Percentiles rank a stretch among this genome's conserved stretches.
Conservation (phyloP, 345 rosid species). For the Eucalyptus erythrocorys region DNA sequence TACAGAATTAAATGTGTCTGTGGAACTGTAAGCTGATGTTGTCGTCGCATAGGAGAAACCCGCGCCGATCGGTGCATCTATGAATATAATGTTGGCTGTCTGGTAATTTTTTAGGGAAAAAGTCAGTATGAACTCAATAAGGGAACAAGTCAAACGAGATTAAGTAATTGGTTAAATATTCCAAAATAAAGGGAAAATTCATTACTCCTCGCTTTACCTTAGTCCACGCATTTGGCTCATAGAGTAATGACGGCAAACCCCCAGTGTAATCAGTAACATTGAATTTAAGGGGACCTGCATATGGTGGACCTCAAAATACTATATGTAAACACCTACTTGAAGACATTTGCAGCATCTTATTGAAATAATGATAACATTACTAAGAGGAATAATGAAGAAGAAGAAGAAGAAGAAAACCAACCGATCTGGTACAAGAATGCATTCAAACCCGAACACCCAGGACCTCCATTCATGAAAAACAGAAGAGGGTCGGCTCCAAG, state of each 20-base stretch:
- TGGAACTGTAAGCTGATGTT: not conserved
- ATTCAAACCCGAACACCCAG: not conserved
- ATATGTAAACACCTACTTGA: not conserved
- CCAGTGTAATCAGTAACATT: not conserved
- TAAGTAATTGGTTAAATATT: too few species aligned
- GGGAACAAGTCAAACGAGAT: not conserved
- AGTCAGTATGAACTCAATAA: not conserved
- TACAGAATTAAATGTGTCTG: not conserved
- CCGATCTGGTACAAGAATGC: not conserved
- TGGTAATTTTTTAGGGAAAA: not conserved
- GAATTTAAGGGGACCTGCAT: slow-evolving; percentile 8
- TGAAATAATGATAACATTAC: not conserved
- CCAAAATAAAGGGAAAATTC: not conserved
- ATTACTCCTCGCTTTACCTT: not conserved
- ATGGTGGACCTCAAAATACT: not conserved
- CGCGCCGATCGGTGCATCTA: slow-evolving; percentile 6
- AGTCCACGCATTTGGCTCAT: not conserved
- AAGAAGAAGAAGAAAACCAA: not conserved
- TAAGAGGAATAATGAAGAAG: not conserved
- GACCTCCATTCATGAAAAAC: not conserved
- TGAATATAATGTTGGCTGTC: slow-evolving; percentile 1
- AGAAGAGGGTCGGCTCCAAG: not conserved
- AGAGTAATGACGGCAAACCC: not conserved
- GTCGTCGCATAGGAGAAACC: slow-evolving; percentile 8
- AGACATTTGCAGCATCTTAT: not conserved